These are phyloP conservation scores for Colletotrichum gigasporum DNA, from an alignment of 2,329 filamentous ascomycete genomes.

Conservation along the genomic window DNA sequence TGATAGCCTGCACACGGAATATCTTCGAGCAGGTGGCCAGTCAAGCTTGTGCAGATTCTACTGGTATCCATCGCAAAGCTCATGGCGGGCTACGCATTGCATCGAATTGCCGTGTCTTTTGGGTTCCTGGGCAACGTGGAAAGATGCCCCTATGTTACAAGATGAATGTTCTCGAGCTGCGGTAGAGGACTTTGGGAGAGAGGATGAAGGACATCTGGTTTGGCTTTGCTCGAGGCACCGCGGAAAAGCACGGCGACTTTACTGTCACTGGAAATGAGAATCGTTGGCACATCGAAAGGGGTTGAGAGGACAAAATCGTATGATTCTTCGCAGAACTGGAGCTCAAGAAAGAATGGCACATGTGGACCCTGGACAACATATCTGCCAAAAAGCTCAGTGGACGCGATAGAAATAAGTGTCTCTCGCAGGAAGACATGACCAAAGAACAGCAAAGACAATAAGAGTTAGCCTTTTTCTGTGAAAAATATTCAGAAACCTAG, in stretches of 20 bases:
- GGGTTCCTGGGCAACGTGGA: slow-evolving; percentile 31
- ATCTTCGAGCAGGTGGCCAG: neutral
- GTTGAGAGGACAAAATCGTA: too few species aligned
- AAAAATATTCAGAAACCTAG: too few species aligned
- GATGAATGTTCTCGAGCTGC: neutral
- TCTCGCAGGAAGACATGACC: too few species aligned
- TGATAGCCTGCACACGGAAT: neutral
- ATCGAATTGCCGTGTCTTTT: slow-evolving; percentile 33
- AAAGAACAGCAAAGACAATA: too few species aligned
- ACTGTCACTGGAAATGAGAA: neutral
- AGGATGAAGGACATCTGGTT: slow-evolving; percentile 30
- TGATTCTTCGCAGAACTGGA: too few species aligned
- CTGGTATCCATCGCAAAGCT: slow-evolving; percentile 14
- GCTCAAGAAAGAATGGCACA: too few species aligned
- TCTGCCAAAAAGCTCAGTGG: too few species aligned
- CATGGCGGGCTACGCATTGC: slow-evolving; percentile 29
- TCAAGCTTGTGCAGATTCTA: slow-evolving; percentile 16
- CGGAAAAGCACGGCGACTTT: neutral
- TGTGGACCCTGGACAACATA: too few species aligned
- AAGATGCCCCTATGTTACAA: slow-evolving; percentile 33
- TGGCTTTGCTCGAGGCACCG: slow-evolving; percentile 25
- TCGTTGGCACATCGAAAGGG: too few species aligned
- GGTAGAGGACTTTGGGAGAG: slow-evolving; percentile 21
- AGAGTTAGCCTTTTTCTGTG: too few species aligned
- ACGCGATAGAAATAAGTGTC: too few species aligned